Evolutionary conservation across 2,329 filamentous ascomycete genomes (phyloP).

Genomic region (Colletotrichum sp.): DNA sequence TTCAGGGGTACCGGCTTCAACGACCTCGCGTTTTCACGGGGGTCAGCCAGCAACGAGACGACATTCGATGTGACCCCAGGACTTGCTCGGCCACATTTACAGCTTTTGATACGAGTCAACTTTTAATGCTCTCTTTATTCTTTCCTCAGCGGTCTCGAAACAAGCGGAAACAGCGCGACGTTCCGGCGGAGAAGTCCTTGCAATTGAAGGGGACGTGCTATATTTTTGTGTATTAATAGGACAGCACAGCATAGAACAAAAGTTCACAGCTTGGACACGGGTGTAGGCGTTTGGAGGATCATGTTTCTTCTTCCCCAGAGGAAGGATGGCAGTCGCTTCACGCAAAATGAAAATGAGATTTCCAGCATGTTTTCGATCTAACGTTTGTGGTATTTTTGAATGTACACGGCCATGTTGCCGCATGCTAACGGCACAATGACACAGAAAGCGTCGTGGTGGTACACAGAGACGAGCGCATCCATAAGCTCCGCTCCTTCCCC

Average conservation of each 20-base stretch:
- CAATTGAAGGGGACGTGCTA: neutral
- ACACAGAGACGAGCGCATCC: neutral
- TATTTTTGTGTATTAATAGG: conserved; percentile 36
- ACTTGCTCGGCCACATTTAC: neutral
- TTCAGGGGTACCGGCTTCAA: neutral
- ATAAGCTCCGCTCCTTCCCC: neutral
- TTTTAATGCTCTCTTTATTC: neutral
- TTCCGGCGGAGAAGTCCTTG: neutral
- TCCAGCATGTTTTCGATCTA: neutral
- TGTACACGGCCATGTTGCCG: neutral
- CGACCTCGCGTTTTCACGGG: neutral
- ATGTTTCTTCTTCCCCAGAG: neutral
- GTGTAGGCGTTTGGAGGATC: neutral
- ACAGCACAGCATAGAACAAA: conserved; percentile 27
- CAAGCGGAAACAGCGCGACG: neutral
- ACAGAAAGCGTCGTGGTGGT: neutral
- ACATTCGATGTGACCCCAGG: neutral
- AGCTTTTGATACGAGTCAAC: neutral
- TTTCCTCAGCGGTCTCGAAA: neutral
- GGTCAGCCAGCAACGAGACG: neutral
- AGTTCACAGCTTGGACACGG: conserved; percentile 9
- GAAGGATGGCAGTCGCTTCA: neutral
- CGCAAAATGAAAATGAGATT: neutral
- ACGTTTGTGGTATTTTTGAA: neutral
- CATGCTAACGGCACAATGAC: neutral